Evolutionary conservation across 495 filamentous ascomycete species (phyloP).

Genomic region (Hypoxylon fragiforme): DNA sequence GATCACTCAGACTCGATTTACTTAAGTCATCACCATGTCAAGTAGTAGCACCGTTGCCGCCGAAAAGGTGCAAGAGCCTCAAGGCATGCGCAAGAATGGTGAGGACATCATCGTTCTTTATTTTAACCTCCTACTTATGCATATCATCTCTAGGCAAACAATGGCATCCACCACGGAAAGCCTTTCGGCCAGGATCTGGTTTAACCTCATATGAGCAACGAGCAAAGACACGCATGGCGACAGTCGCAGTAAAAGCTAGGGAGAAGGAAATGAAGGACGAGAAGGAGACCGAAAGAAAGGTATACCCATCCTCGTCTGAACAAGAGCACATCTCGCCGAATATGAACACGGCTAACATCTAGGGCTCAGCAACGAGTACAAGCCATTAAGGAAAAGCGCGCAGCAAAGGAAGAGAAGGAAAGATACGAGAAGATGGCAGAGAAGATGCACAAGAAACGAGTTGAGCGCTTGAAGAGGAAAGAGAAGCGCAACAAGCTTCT

Average conservation of each 20-base stretch:
- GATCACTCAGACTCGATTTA: not conserved
- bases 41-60: slow-evolving; percentile 1
- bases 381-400: slow-evolving; percentile 78
- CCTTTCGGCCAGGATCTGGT: slow-evolving; percentile 83
- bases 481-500: slow-evolving; percentile 98
- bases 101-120: slow-evolving; percentile 9
- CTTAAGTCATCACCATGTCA: slow-evolving; percentile 22
- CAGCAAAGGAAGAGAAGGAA: slow-evolving; percentile 88
- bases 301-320: slow-evolving; percentile 41
- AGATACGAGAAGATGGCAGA: slow-evolving; percentile 93
- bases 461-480: slow-evolving; percentile 88
- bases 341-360: slow-evolving; percentile 1
- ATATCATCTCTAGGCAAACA: slow-evolving; percentile 72
- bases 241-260: slow-evolving; percentile 76
- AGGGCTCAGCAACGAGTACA: slow-evolving; percentile 67
- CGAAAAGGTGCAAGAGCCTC: slow-evolving; percentile 35
- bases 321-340: not conserved
- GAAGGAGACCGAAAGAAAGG: slow-evolving; percentile 85
- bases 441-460: slow-evolving; percentile 94
- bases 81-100: slow-evolving; percentile 71
- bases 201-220: slow-evolving; percentile 79
- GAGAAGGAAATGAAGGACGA: slow-evolving; percentile 96
- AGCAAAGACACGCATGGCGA: slow-evolving; percentile 61
- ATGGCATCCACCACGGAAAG: slow-evolving; percentile 80
- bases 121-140: not conserved